phyloP scores from a whole-genome alignment of 495 filamentous ascomycete species.

The Penicillium nucicola region DNA sequence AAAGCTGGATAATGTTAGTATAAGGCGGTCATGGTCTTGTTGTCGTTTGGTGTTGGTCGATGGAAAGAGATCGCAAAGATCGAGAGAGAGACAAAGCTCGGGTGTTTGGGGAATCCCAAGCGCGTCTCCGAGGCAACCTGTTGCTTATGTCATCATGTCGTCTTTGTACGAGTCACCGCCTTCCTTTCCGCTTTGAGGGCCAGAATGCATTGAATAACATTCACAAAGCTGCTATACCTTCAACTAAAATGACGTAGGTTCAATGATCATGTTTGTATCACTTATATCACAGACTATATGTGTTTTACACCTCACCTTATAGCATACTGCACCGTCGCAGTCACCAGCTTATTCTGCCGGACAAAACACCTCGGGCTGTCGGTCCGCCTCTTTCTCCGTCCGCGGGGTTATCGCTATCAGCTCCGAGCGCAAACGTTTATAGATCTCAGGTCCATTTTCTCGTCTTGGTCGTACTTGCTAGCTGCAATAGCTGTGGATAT shows the following conservation, averaged over 20 bases:
- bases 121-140: slow-evolving; percentile 39
- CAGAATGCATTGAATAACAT: no score
- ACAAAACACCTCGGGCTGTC: slow-evolving; percentile 3
- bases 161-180: not conserved
- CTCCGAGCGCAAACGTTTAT: not conserved
- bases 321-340: no score
- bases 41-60: slow-evolving; percentile 12
- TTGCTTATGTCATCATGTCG: not conserved
- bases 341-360: not conserved
- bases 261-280: no score
- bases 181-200: not conserved
- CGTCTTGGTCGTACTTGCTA: not conserved
- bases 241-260: no score
- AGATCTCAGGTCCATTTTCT: slow-evolving; percentile 1
- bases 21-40: slow-evolving; percentile 11
- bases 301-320: no score
- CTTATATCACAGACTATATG: no score
- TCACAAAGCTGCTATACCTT: no score
- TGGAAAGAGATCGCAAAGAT: slow-evolving; percentile 14
- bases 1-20: not conserved
- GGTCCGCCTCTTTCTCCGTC: slow-evolving; percentile 39
- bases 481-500: no score
- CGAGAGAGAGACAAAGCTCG: slow-evolving; percentile 11
- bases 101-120: slow-evolving; percentile 29
- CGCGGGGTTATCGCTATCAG: slow-evolving; percentile 34